Conservation (phyloP, 1,139 yeast genomes). For the Taphrina pruni region DNA sequence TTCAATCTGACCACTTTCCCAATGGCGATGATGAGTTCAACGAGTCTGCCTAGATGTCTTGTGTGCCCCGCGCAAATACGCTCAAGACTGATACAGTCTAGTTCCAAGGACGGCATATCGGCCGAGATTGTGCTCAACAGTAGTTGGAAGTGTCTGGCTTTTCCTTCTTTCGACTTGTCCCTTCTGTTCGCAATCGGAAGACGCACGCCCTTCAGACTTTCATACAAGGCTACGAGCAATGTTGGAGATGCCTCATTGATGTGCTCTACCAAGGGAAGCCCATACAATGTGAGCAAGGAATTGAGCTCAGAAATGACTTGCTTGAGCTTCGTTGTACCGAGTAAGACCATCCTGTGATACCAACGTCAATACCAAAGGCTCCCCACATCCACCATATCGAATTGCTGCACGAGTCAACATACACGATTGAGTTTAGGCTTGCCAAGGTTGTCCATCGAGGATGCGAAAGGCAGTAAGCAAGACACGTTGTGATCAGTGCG, state of each 20-base stretch:
- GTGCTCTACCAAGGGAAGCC: constrained; percentile 19
- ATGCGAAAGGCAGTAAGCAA: too few species aligned
- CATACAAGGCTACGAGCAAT: constrained; percentile 28
- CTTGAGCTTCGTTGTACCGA: background rate
- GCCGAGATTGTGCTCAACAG: constrained; percentile 4
- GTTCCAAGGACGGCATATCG: background rate
- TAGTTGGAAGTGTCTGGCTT: background rate
- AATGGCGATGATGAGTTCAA: constrained; percentile 5
- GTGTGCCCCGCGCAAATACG: background rate
- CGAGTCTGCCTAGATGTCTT: background rate
- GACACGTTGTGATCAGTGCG: too few species aligned
- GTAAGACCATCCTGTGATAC: background rate
- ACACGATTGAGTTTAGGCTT: too few species aligned
- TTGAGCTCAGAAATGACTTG: background rate
- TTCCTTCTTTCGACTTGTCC: background rate
- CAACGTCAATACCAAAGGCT: too few species aligned
- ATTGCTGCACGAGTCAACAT: too few species aligned
- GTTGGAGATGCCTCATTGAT: constrained; percentile 23
- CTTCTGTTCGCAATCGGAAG: constrained; percentile 11
- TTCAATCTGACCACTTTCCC: constrained; percentile 1
- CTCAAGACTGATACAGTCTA: background rate
- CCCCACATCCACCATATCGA: too few species aligned
- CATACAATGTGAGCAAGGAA: background rate
- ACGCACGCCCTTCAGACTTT: constrained; percentile 17
- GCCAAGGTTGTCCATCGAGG: too few species aligned